A percentile compares a stretch with the other conserved stretches of the same genome.
These are phyloP conservation scores for Magnusiomyces clavatus DNA, from an alignment of 1,139 yeast species.

Conservation along the genomic window DNA sequence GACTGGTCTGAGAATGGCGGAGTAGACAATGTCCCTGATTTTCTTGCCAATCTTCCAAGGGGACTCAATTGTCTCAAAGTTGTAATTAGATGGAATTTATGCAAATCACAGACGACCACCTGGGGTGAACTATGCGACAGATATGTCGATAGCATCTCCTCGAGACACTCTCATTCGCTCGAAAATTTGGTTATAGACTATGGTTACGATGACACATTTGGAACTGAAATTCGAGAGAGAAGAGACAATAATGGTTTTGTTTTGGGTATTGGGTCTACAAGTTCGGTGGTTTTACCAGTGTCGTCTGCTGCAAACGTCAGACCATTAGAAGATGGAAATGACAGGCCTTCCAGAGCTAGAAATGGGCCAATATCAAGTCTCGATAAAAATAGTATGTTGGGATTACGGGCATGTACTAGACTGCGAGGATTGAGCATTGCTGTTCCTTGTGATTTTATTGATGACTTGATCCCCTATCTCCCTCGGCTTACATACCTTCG, in stretches of 20 bases:
- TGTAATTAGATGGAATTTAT: conserved; percentile 11
- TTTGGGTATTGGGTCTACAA: no score
- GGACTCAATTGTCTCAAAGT: conserved; percentile 12
- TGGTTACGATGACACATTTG: conserved; percentile 6
- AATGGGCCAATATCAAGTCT: neutral
- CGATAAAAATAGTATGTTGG: neutral
- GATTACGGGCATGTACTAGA: conserved; percentile 8
- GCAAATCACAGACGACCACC: conserved; percentile 2
- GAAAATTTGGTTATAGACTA: conserved; percentile 11
- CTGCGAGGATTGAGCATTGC: conserved; percentile 15
- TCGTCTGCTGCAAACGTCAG: neutral
- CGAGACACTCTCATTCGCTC: conserved; percentile 10
- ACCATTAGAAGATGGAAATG: neutral
- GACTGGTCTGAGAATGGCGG: conserved; percentile 14
- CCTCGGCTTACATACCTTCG: conserved; percentile 16
- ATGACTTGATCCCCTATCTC: conserved; percentile 11
- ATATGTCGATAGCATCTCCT: conserved; percentile 11
- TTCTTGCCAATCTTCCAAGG: conserved; percentile 6
- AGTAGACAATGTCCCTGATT: conserved; percentile 13
- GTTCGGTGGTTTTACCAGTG: no score
- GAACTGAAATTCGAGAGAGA: neutral
- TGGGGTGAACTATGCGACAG: conserved; percentile 12
- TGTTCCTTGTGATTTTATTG: conserved; percentile 10
- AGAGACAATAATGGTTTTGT: neutral
- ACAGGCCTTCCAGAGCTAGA: neutral